A percentile compares a stretch with the other conserved stretches of the same genome.
phyloP scores from a whole-genome alignment of 2,329 filamentous ascomycete genomes.

The Botrytis cinerea region DNA sequence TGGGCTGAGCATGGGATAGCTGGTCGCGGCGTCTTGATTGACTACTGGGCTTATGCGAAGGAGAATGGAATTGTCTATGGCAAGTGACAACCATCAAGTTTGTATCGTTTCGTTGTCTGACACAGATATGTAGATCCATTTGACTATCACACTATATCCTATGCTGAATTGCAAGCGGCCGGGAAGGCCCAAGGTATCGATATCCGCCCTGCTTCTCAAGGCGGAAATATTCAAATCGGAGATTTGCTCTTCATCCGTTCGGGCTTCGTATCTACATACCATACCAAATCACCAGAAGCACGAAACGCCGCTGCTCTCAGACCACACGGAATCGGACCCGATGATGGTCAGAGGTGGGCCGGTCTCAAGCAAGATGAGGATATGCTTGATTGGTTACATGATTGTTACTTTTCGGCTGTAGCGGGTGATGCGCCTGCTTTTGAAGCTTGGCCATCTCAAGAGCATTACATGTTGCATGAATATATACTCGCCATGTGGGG shows the following conservation, averaged over 20 bases:
- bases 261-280: constrained; percentile 48
- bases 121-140: constrained; percentile 36
- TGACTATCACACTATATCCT: constrained; percentile 37
- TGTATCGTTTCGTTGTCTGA: background rate
- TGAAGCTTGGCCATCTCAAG: constrained; percentile 42
- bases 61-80: constrained; percentile 44
- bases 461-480: constrained; percentile 39
- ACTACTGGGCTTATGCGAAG: constrained; percentile 48
- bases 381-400: constrained; percentile 48
- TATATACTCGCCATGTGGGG: constrained; percentile 41
- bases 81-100: background rate
- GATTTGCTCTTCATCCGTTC: constrained; percentile 54
- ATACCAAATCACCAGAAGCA: constrained; percentile 44
- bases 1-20: constrained; percentile 41
- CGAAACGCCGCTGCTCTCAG: constrained; percentile 44
- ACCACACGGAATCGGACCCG: constrained; percentile 44
- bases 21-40: constrained; percentile 28
- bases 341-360: constrained; percentile 44
- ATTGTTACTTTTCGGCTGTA: constrained; percentile 46
- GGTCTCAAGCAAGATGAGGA: constrained; percentile 51
- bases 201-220: constrained; percentile 45
- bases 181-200: constrained; percentile 40
- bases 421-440: constrained; percentile 49
- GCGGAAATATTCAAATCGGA: constrained; percentile 52
- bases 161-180: constrained; percentile 35